Percentiles rank a stretch among this genome's conserved stretches.
phyloP scores from a whole-genome alignment of 1,284 basidiomycete genomes.

The Erythrobasidium hasegawianum region DNA sequence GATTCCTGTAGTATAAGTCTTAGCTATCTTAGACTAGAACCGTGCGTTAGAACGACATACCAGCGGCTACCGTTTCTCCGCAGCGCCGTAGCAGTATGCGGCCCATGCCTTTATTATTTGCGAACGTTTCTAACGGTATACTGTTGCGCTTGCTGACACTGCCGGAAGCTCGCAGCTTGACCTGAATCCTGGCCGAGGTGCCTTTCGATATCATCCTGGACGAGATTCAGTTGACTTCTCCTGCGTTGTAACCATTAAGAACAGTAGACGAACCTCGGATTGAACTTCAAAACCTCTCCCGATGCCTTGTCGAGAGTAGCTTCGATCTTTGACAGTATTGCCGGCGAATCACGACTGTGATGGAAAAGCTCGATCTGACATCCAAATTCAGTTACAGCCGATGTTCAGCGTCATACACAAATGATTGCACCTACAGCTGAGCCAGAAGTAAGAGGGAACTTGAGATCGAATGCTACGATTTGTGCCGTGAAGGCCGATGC shows the following conservation, averaged over 20 bases:
- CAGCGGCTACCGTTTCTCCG: constrained; percentile 92
- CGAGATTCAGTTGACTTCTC: background rate
- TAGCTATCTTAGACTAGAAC: background rate
- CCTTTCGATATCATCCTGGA: constrained; percentile 76
- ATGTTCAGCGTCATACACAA: background rate
- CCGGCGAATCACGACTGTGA: constrained; percentile 87
- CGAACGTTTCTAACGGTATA: constrained; percentile 81
- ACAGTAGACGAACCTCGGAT: constrained; percentile 63
- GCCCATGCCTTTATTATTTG: constrained; percentile 95
- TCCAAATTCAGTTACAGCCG: constrained; percentile 11
- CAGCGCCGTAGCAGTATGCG: constrained; percentile 77
- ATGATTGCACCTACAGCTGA: constrained; percentile 61
- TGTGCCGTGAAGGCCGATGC: constrained; percentile 74
- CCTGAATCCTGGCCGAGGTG: constrained; percentile 76
- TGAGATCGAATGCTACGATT: constrained; percentile 89
- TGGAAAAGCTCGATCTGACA: constrained; percentile 83
- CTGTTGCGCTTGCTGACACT: constrained; percentile 55
- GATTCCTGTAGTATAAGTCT: constrained; percentile 10
- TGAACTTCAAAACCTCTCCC: constrained; percentile 69
- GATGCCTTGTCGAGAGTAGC: constrained; percentile 71
- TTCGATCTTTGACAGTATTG: constrained; percentile 73
- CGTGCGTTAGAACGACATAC: constrained; percentile 49
- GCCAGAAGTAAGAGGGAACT: constrained; percentile 82
- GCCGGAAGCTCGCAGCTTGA: constrained; percentile 61
- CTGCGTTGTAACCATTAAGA: background rate